Evolutionary conservation across 768 basidiomycete genomes (phyloP).

Genomic region (Candolleomyces efflorescens): DNA sequence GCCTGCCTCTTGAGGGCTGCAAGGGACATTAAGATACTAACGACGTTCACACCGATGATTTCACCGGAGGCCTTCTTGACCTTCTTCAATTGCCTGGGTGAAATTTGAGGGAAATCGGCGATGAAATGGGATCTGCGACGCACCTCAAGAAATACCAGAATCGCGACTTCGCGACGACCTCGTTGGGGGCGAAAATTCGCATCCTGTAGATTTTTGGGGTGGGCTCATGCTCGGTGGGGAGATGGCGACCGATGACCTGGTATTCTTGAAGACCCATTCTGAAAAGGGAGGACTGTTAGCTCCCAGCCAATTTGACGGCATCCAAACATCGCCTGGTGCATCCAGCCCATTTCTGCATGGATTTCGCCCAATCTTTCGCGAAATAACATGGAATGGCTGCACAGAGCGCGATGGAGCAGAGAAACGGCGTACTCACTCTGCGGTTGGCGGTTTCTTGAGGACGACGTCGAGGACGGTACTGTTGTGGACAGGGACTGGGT

Average conservation of each 20-base stretch:
- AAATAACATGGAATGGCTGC: not conserved
- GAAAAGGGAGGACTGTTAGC: conserved; percentile 9
- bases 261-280: conserved; percentile 86
- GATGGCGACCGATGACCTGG: conserved; percentile 96
- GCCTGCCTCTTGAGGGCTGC: conserved; percentile 85
- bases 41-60: conserved; percentile 97
- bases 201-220: conserved; percentile 99
- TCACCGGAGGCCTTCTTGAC: conserved; percentile 99
- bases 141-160: conserved; percentile 99
- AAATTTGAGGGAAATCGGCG: not conserved
- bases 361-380: not conserved
- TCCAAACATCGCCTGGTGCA: not conserved
- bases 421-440: conserved; percentile 3
- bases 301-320: not conserved
- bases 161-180: conserved; percentile 97
- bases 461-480: not conserved
- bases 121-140: conserved; percentile 16
- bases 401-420: not conserved
- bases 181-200: conserved; percentile 99
- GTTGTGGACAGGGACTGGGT: not conserved
- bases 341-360: conserved; percentile 1
- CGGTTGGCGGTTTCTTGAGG: conserved; percentile 2
- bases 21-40: conserved; percentile 73
- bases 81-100: conserved; percentile 85
- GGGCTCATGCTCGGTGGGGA: conserved; percentile 90